Conservation (phyloP, 208 protist species). For the Leishmania amazonensis region DNA sequence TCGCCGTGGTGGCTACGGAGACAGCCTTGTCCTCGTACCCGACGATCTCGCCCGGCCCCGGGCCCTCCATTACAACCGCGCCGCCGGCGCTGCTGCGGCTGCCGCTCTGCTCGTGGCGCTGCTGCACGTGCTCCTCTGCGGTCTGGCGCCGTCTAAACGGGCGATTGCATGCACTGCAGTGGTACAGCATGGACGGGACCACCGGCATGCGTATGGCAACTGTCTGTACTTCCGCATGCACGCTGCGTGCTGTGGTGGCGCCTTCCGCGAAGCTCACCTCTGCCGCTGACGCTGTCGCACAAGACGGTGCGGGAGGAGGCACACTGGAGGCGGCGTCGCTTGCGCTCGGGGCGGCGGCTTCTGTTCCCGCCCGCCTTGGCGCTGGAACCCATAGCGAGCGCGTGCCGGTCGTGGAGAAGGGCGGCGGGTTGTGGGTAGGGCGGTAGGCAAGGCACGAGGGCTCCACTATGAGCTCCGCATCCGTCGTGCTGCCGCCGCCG, state of each 20-base stretch:
- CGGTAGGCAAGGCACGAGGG: slow-evolving; percentile 35
- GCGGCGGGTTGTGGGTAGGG: slow-evolving; percentile 53
- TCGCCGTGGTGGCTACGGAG: background rate
- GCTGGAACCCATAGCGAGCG: slow-evolving; percentile 22
- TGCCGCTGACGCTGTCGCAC: background rate
- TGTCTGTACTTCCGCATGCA: slow-evolving; percentile 1
- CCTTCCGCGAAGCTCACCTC: background rate
- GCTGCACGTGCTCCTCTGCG: slow-evolving; percentile 56
- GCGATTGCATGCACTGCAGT: slow-evolving; percentile 69
- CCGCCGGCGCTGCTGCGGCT: background rate
- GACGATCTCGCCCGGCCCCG: slow-evolving; percentile 55
- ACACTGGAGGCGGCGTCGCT: background rate
- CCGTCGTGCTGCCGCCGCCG: background rate
- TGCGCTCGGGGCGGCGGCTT: background rate
- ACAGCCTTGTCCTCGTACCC: slow-evolving; percentile 32
- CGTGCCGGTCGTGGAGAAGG: slow-evolving; percentile 56
- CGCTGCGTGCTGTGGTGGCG: background rate
- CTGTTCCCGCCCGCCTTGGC: background rate
- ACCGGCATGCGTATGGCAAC: slow-evolving; percentile 34
- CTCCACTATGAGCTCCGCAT: slow-evolving; percentile 3
- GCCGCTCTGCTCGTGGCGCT: slow-evolving; percentile 26
- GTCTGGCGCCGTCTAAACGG: slow-evolving; percentile 39
- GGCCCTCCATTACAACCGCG: slow-evolving; percentile 45
- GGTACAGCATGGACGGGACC: slow-evolving; percentile 47
- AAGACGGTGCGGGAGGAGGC: no score